Evolutionary conservation across 805 yeast genomes (phyloP).

Genomic region (Candida silvicultrix): DNA sequence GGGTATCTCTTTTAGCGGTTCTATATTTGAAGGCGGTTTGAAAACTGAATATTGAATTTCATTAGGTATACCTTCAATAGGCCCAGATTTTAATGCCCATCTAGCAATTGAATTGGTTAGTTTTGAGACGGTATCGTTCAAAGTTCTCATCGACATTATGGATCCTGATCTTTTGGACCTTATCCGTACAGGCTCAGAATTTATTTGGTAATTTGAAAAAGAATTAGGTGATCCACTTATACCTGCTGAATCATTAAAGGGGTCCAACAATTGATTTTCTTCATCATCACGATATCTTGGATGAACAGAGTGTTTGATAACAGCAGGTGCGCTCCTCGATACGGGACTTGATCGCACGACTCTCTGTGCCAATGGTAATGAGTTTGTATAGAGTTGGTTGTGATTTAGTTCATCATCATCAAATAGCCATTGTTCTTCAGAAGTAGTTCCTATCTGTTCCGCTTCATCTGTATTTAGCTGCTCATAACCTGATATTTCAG

Average conservation of each 20-base stretch:
- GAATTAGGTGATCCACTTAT: not conserved
- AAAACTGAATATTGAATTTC: constrained; percentile 54
- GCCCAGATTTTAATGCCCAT: constrained; percentile 19
- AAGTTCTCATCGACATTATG: constrained; percentile 12
- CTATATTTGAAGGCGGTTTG: constrained; percentile 29
- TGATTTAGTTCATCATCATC: constrained; percentile 1
- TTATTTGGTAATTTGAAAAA: not conserved
- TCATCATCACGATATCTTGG: not conserved
- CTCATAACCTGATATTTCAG: constrained; percentile 2
- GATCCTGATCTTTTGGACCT: constrained; percentile 14
- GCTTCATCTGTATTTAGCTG: constrained; percentile 1
- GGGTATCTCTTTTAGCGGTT: constrained; percentile 24
- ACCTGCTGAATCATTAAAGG: not conserved
- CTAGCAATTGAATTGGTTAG: constrained; percentile 23
- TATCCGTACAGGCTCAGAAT: not conserved
- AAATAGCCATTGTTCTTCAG: constrained; percentile 7
- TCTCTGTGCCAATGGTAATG: constrained; percentile 2
- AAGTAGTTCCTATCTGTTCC: not conserved
- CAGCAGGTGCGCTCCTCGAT: constrained; percentile 9
- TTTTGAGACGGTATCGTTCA: constrained; percentile 17
- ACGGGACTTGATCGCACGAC: constrained; percentile 3
- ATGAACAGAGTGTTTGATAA: not conserved
- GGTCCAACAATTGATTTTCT: constrained; percentile 1
- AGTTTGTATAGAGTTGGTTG: constrained; percentile 1
- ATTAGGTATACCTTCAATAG: constrained; percentile 21